Evolutionary conservation across 108 stramenopile species (phyloP).

Genomic region (Fragilaria crotonensis): DNA sequence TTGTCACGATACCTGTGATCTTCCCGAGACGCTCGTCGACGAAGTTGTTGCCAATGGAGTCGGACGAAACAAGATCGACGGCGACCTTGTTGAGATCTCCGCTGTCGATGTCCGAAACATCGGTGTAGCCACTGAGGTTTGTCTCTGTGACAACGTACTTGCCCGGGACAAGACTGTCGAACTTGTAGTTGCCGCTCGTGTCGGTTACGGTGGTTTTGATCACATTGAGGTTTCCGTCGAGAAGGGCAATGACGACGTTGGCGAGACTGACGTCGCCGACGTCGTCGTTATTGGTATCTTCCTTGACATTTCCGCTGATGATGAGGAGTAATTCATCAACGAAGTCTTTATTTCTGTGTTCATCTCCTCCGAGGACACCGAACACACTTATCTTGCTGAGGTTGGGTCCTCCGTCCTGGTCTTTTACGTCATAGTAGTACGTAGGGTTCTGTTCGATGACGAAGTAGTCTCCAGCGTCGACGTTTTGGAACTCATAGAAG

Average conservation of each 20-base stretch:
- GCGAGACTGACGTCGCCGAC: neutral
- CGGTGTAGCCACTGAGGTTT: neutral
- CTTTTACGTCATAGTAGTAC: neutral
- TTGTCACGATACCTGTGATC: neutral
- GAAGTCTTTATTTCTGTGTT: neutral
- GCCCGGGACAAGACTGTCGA: neutral
- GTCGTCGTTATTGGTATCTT: neutral
- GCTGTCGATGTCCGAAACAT: neutral
- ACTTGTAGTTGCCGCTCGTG: neutral
- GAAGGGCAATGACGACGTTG: neutral
- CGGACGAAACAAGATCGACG: neutral
- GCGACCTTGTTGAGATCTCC: neutral
- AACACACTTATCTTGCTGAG: neutral
- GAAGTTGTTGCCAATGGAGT: neutral
- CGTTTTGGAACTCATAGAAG: neutral
- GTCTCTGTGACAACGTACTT: neutral
- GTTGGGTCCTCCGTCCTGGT: neutral
- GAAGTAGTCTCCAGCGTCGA: neutral
- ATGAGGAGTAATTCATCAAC: neutral
- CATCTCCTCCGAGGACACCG: neutral
- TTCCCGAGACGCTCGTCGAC: neutral
- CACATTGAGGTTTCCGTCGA: neutral
- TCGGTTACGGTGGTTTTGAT: neutral
- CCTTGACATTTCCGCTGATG: neutral
- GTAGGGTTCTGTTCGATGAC: neutral